Conservation (phyloP, 805 yeast species). For the Myxozyma melibiosi region DNA sequence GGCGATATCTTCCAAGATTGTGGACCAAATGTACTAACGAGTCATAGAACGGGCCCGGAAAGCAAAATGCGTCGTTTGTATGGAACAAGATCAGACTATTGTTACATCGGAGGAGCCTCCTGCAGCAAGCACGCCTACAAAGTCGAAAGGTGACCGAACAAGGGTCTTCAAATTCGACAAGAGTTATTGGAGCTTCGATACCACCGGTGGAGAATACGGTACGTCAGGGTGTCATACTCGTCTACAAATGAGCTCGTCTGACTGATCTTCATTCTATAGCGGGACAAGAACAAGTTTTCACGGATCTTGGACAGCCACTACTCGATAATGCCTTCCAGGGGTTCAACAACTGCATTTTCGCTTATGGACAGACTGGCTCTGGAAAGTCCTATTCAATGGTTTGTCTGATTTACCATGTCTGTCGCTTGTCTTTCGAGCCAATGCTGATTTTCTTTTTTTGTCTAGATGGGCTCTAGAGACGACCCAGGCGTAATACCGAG, state of each 20-base stretch:
- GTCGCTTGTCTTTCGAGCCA: neutral
- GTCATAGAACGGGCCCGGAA: slow-evolving; percentile 19
- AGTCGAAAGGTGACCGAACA: slow-evolving; percentile 14
- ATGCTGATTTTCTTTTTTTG: neutral
- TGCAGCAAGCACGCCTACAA: neutral
- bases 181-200: slow-evolving; percentile 24
- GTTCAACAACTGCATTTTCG: slow-evolving; percentile 71
- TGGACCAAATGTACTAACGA: neutral
- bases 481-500: slow-evolving; percentile 69
- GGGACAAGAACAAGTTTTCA: slow-evolving; percentile 55
- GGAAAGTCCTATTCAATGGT: slow-evolving; percentile 82
- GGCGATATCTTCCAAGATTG: too few species aligned
- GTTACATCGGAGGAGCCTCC: slow-evolving; percentile 8
- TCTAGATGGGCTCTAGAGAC: slow-evolving; percentile 56
- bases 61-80: slow-evolving; percentile 24
- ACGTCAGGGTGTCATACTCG: slow-evolving; percentile 45
- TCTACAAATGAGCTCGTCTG: too few species aligned
- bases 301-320: slow-evolving; percentile 58
- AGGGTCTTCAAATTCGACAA: slow-evolving; percentile 28
- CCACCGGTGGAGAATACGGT: slow-evolving; percentile 39
- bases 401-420: neutral
- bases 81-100: slow-evolving; percentile 24
- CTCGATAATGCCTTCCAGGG: slow-evolving; percentile 68
- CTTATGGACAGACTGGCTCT: slow-evolving; percentile 81
- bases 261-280: neutral